A percentile compares a stretch with the other conserved stretches of the same genome.
phyloP scores from a whole-genome alignment of 331 rosid genomes.

The Acacia concinna region DNA sequence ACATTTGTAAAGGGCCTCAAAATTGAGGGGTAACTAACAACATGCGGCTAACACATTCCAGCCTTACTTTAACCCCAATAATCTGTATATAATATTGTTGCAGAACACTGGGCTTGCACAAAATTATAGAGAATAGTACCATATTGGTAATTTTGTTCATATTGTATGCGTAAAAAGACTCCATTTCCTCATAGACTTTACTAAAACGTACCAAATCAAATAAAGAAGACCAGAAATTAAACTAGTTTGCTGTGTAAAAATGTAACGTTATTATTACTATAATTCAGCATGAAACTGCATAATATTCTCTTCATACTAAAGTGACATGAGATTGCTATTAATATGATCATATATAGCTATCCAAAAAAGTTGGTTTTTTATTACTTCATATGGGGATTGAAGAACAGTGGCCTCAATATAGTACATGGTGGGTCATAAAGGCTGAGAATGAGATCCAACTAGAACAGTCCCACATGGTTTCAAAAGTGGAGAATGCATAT shows the following conservation, averaged over 20 bases:
- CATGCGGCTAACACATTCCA: no score
- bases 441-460: slow-evolving; percentile 31
- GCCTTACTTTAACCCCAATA: no score
- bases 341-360: not conserved
- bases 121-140: not conserved
- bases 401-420: slow-evolving; percentile 12
- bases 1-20: no score
- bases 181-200: not conserved
- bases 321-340: not conserved
- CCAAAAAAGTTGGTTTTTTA: slow-evolving; percentile 25
- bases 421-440: slow-evolving; percentile 9
- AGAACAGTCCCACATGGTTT: slow-evolving; percentile 40
- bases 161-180: not conserved
- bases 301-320: not conserved
- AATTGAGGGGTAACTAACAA: no score
- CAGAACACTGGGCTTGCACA: not conserved
- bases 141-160: not conserved
- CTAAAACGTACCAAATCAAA: not conserved
- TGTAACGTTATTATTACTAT: not conserved
- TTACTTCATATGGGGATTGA: slow-evolving; percentile 45
- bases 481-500: slow-evolving; percentile 44
- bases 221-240: not conserved
- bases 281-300: not conserved
- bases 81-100: not conserved
- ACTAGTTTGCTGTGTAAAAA: not conserved